These are phyloP conservation scores for Trichoderma orchidacearum DNA, from an alignment of 495 filamentous ascomycete species.

Conservation along the genomic window DNA sequence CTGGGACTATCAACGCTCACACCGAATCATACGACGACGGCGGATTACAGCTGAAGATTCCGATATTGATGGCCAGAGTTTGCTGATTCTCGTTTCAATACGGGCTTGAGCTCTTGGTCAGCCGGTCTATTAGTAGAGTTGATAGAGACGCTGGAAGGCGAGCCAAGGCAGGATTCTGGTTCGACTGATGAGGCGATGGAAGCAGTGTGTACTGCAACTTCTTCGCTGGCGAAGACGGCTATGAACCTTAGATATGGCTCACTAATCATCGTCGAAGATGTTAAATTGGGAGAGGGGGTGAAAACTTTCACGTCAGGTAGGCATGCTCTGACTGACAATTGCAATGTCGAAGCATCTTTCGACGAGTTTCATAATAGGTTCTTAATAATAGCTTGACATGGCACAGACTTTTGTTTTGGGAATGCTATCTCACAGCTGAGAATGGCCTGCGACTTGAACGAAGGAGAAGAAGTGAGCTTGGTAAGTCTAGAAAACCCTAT, in stretches of 20 bases:
- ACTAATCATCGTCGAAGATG: slow-evolving; percentile 47
- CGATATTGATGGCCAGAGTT: slow-evolving; percentile 33
- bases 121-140: slow-evolving; percentile 32
- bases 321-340: slow-evolving; percentile 41
- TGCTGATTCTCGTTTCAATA: slow-evolving; percentile 32
- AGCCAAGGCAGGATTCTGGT: slow-evolving; percentile 42
- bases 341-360: slow-evolving; percentile 43
- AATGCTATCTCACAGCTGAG: slow-evolving; percentile 38
- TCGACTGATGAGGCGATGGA: slow-evolving; percentile 41
- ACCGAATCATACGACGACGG: slow-evolving; percentile 42
- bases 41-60: slow-evolving; percentile 35
- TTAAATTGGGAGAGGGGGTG: slow-evolving; percentile 28
- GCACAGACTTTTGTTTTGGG: slow-evolving; percentile 41
- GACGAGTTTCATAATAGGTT: slow-evolving; percentile 55
- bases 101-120: neutral
- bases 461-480: slow-evolving; percentile 47
- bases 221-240: slow-evolving; percentile 42
- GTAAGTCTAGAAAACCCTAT: neutral
- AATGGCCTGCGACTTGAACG: slow-evolving; percentile 50
- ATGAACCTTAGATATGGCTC: slow-evolving; percentile 48
- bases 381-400: slow-evolving; percentile 46
- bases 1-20: slow-evolving; percentile 35
- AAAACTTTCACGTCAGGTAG: slow-evolving; percentile 40
- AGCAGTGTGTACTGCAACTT: slow-evolving; percentile 47
- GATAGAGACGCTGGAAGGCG: slow-evolving; percentile 39